Conservation (phyloP, 768 basidiomycete species). For the Macrolepiota dolichaula region DNA sequence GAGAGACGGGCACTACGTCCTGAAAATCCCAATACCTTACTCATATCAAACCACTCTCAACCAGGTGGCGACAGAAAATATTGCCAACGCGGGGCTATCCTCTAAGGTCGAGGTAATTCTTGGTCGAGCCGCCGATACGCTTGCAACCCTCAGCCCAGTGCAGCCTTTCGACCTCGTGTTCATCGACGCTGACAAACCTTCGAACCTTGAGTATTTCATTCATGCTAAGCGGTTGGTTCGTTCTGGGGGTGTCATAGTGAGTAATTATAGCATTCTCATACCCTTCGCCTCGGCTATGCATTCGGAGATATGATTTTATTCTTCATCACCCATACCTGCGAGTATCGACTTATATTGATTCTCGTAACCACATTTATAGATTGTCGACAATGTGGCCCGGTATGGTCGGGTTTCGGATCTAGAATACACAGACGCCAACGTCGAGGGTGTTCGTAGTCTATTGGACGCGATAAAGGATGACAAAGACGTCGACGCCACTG, state of each 20-base stretch:
- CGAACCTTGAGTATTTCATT: conserved; percentile 51
- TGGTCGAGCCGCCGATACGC: conserved; percentile 49
- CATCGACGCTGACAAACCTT: conserved; percentile 69
- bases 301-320: background rate
- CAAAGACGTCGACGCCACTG: conserved; percentile 46
- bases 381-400: conserved; percentile 62
- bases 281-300: background rate
- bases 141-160: conserved; percentile 43
- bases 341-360: no score
- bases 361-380: conserved; percentile 26
- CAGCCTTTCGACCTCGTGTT: conserved; percentile 63
- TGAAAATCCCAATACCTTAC: background rate
- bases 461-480: conserved; percentile 46
- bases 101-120: conserved; percentile 46
- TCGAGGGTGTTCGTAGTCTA: conserved; percentile 47
- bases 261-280: conserved; percentile 19
- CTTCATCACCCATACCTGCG: background rate
- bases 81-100: conserved; percentile 49
- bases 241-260: conserved; percentile 58
- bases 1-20: background rate
- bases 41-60: background rate
- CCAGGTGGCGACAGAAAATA: conserved; percentile 57
- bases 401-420: conserved; percentile 43
- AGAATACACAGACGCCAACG: conserved; percentile 24
- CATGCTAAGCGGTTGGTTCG: conserved; percentile 60